Evolutionary conservation across 176 grass and related monocot species (phyloP).

Genomic region (Cenchrus fungigraminus): DNA sequence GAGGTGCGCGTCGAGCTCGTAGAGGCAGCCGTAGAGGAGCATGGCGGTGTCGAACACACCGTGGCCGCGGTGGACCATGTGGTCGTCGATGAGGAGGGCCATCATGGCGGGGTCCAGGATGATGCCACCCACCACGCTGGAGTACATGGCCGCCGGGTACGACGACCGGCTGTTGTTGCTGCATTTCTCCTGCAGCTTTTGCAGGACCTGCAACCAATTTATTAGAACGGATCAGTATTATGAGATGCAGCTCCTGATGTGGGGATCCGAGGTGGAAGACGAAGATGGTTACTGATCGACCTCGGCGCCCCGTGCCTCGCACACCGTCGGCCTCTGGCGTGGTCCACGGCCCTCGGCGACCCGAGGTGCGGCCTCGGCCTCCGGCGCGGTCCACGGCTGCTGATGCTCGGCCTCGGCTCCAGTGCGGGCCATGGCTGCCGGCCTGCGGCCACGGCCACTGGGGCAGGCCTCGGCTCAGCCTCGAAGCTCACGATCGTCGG

Average conservation of each 20-base stretch:
- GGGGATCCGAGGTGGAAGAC: too few relatives aligned
- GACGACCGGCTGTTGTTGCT: background rate
- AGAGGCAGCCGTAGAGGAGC: constrained; percentile 75
- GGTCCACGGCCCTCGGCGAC: too few relatives aligned
- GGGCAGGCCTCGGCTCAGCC: too few relatives aligned
- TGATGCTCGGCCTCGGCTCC: too few relatives aligned
- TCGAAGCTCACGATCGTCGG: too few relatives aligned
- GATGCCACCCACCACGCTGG: constrained; percentile 74
- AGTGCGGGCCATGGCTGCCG: too few relatives aligned
- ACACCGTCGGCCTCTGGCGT: too few relatives aligned
- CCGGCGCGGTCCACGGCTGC: too few relatives aligned
- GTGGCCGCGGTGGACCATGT: constrained; percentile 92
- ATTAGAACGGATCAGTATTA: too few relatives aligned
- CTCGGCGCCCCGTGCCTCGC: constrained; percentile 3
- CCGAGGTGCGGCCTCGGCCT: too few relatives aligned
- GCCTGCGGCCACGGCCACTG: too few relatives aligned
- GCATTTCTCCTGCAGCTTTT: constrained; percentile 63
- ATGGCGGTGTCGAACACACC: constrained; percentile 96
- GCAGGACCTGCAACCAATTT: constrained; percentile 41
- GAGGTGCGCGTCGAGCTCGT: constrained; percentile 82
- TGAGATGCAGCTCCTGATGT: too few relatives aligned
- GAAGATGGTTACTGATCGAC: background rate
- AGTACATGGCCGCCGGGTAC: constrained; percentile 76
- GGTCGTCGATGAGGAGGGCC: constrained; percentile 79
- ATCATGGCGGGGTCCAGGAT: constrained; percentile 77